These are phyloP conservation scores for Vicia villosa DNA, from an alignment of 306 rosid species.

Conservation along the genomic window DNA sequence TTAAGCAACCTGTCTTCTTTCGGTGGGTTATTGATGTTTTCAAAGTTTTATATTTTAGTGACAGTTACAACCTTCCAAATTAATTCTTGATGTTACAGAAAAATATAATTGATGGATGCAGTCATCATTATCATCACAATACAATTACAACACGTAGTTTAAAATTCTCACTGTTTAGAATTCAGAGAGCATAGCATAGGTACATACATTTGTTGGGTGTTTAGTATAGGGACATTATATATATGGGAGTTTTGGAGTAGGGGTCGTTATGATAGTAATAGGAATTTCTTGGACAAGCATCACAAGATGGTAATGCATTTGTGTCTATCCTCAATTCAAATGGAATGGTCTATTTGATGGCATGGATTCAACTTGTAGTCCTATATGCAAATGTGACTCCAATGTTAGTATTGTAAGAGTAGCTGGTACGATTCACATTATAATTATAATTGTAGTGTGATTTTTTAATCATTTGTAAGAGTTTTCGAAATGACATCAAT, in stretches of 20 bases:
- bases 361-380: no score
- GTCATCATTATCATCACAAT: not conserved
- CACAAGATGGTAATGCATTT: not conserved
- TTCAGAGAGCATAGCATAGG: constrained; percentile 4
- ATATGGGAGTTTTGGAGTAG: no score
- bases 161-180: constrained; percentile 4
- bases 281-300: constrained; percentile 15
- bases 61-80: constrained; percentile 12
- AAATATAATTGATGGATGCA: not conserved
- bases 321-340: not conserved
- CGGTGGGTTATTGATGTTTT: constrained; percentile 12
- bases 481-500: no score
- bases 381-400: no score
- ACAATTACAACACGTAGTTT: not conserved
- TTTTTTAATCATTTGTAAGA: no score
- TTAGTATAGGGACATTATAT: no score
- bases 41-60: constrained; percentile 10
- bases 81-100: constrained; percentile 1
- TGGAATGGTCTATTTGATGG: no score
- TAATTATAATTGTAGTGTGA: no score
- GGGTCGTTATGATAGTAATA: not conserved
- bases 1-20: constrained; percentile 30
- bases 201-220: not conserved
- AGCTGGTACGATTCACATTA: no score
- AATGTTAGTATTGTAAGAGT: no score